These are phyloP conservation scores for Tagetes patula DNA, from an alignment of 129 eudicot species.

Conservation along the genomic window DNA sequence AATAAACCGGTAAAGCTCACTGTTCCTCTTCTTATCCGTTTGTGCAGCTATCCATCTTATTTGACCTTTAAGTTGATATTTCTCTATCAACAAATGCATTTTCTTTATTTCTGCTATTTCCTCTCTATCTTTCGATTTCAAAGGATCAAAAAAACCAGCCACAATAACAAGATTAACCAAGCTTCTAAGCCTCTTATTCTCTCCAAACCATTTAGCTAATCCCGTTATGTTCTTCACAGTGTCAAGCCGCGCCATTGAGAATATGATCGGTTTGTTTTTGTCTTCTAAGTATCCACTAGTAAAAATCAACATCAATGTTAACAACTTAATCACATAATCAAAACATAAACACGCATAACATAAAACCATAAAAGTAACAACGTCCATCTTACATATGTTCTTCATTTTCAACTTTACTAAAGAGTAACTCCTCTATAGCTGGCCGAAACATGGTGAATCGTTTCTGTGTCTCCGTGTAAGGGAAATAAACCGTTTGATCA, in stretches of 20 bases:
- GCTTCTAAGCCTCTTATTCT: conserved; percentile 74
- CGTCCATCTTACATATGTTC: conserved; percentile 72
- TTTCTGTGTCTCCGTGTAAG: conserved; percentile 64
- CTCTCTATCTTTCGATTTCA: conserved; percentile 95
- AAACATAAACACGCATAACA: background rate
- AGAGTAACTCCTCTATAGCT: conserved; percentile 81
- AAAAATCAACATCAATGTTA: background rate
- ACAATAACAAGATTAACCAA: conserved; percentile 87
- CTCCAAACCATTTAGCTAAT: conserved; percentile 85
- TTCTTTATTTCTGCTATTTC: conserved; percentile 85
- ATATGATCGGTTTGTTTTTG: conserved; percentile 74
- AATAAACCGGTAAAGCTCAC: conserved; percentile 82
- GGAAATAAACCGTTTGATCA: conserved; percentile 91
- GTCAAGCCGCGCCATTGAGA: conserved; percentile 98
- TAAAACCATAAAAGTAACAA: background rate
- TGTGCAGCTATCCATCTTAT: conserved; percentile 98
- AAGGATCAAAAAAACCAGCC: conserved; percentile 85
- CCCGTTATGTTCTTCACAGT: conserved; percentile 89
- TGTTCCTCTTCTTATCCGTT: conserved; percentile 70
- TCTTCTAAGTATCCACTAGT: conserved; percentile 86
- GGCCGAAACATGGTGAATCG: conserved; percentile 71
- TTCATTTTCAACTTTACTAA: conserved; percentile 61
- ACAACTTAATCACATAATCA: conserved; percentile 5
- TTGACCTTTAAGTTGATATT: conserved; percentile 83
- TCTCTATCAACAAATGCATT: conserved; percentile 78